phyloP scores from a whole-genome alignment of 2,329 filamentous ascomycete genomes.

The Ceratocystis lukuohia region DNA sequence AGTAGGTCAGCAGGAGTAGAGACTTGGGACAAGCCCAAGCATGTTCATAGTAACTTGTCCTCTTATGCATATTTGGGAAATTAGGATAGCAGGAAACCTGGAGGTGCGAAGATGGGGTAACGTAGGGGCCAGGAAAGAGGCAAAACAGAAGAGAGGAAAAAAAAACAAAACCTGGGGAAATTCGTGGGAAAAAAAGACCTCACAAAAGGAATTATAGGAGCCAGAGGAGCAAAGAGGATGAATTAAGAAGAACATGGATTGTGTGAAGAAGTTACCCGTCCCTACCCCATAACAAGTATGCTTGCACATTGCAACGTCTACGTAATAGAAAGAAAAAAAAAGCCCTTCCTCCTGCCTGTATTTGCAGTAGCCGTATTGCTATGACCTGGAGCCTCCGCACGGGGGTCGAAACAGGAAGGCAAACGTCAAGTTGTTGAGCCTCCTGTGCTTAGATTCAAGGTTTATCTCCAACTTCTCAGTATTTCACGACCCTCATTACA shows the following conservation, averaged over 20 bases:
- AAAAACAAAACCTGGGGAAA: constrained; percentile 46
- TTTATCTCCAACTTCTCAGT: background rate
- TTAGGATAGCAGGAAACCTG: background rate
- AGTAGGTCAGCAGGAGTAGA: background rate
- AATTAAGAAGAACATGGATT: constrained; percentile 10
- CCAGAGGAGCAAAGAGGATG: constrained; percentile 6
- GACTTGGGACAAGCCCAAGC: background rate
- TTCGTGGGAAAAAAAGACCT: constrained; percentile 28
- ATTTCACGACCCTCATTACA: no score
- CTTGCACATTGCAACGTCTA: background rate
- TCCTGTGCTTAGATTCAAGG: background rate
- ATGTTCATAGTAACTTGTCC: constrained; percentile 3
- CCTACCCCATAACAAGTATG: background rate
- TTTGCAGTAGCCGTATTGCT: background rate
- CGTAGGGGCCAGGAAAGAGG: background rate
- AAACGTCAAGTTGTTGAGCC: background rate
- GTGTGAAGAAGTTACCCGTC: background rate
- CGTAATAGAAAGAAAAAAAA: background rate
- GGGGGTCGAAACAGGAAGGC: background rate
- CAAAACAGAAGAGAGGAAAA: background rate
- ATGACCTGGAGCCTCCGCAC: background rate
- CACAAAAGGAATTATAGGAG: background rate
- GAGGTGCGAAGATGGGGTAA: constrained; percentile 9
- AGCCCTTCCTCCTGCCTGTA: background rate
- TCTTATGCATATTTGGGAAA: constrained; percentile 19